These are phyloP conservation scores for Colletotrichum melonis DNA, from an alignment of 2,329 filamentous ascomycete species.

Conservation along the genomic window DNA sequence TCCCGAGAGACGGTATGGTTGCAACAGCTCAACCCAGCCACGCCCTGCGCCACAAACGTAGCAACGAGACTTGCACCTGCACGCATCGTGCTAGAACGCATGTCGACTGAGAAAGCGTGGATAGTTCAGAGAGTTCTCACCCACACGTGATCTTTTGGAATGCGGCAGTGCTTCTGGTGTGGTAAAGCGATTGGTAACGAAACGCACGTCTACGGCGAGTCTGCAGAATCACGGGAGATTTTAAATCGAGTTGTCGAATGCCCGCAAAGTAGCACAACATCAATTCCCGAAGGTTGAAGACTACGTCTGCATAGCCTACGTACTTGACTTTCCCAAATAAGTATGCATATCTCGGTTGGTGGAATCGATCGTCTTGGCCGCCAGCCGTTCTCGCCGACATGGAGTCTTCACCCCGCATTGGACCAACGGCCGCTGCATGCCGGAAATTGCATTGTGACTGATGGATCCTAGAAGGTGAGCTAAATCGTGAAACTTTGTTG, in stretches of 20 bases:
- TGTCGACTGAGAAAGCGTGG: background rate
- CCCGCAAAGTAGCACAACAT: too few species aligned
- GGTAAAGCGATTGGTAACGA: background rate
- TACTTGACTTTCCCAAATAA: background rate
- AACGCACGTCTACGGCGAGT: background rate
- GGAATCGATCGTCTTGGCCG: background rate
- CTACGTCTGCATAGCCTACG: background rate
- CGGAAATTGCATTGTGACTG: background rate
- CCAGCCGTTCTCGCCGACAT: background rate
- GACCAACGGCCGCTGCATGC: background rate
- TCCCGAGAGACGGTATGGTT: constrained; percentile 36
- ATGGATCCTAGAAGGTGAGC: background rate
- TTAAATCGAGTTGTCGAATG: background rate
- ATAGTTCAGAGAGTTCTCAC: too few species aligned
- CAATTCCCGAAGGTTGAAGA: background rate
- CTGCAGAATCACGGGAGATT: background rate
- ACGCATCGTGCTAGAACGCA: constrained; percentile 9
- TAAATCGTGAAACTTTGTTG: background rate
- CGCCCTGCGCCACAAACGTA: background rate
- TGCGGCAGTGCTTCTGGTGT: background rate
- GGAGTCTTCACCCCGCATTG: background rate
- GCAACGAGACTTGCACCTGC: background rate
- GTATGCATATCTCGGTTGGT: background rate
- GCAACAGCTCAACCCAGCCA: background rate
- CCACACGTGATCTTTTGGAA: background rate